Percentiles rank a stretch among this genome's conserved stretches.
Evolutionary conservation across 106 monocot species (phyloP).

Genomic region (Xerophyta viscosa): DNA sequence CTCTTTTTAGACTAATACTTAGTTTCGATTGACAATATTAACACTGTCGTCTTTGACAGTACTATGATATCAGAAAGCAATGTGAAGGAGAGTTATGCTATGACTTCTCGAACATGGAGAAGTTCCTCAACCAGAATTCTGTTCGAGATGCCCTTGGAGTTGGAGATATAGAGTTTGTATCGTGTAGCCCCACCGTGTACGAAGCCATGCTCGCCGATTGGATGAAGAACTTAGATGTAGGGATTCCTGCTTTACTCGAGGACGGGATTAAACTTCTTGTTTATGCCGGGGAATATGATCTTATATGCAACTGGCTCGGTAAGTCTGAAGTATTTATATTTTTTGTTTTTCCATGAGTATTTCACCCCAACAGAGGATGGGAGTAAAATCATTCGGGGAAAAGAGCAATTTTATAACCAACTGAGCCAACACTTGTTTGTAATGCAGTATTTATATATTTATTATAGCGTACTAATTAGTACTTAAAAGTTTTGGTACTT

Average conservation of each 20-base stretch:
- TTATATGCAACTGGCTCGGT: constrained; percentile 98
- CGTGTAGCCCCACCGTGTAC: constrained; percentile 77
- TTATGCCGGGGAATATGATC: constrained; percentile 93
- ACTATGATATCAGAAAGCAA: constrained; percentile 81
- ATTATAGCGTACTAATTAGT: too few species aligned
- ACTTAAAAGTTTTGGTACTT: not conserved
- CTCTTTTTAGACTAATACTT: not conserved
- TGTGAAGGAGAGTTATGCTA: constrained; percentile 82
- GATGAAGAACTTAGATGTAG: constrained; percentile 93
- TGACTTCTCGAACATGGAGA: constrained; percentile 97
- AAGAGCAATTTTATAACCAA: too few species aligned
- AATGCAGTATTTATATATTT: too few species aligned
- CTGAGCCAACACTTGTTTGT: too few species aligned
- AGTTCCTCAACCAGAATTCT: constrained; percentile 59
- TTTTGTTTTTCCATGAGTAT: too few species aligned
- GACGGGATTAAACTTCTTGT: constrained; percentile 74
- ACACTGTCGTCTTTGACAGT: constrained; percentile 23
- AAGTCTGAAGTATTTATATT: too few species aligned
- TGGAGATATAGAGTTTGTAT: constrained; percentile 80
- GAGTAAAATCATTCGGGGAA: too few species aligned
- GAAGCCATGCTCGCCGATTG: constrained; percentile 89
- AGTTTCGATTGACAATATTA: not conserved
- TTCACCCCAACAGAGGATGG: not conserved
- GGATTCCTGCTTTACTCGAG: constrained; percentile 79
- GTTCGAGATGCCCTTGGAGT: constrained; percentile 76